Base-by-base conservation (phyloP, 805 yeast species). In the Metschnikowia dekortorum region DNA sequence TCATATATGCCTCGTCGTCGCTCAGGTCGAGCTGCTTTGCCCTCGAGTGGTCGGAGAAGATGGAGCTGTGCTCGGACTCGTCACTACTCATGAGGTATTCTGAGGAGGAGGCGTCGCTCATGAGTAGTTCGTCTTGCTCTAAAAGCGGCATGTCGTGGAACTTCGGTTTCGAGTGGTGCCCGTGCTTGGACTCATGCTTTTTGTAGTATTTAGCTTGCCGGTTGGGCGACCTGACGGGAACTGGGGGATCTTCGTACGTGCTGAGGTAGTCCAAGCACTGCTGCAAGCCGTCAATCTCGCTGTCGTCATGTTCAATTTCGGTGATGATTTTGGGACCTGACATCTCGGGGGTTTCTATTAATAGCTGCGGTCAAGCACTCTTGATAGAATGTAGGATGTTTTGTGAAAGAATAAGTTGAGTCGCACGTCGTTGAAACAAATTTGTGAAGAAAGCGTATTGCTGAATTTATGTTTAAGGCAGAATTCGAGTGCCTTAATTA, bases 1-100 rank as follows among this genome's bases (percentile, higher is more conserved):
- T 62, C 29, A 63, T 47, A 29, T 58, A 58, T 7, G 49, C 49
- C 5, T 63, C 66, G 41, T 26, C 43, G n/a, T 30, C 29, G 11
- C 7, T 2, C 11, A 13, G 8, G 10, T 33, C 36, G 16, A 13
- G 35, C 22, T 39, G 41, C 8, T 44, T 36, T 7, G 11, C 13
- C 16, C n/a, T 47, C 28, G 45, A 26, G 18, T 13, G 26, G 30
- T 22, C 10, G 2, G 59, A 54, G 38, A 54, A 56, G 3, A 56
- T 41, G 18, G 59, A 56, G 33, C 52, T 53, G n/a, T 52, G 46
- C 6, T 47, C 42, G 1, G 56, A 54, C 13, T 18, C 31, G 34
- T 28, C 45, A n/a, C 46, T 39, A 18, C 54, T 40, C 34, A 47
- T 30, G 11, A 43, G 29, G 47, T 51, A 55, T 22, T 55, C 55